phyloP scores from a whole-genome alignment of 129 eudicot genomes.

The Tanacetum coccineum region DNA sequence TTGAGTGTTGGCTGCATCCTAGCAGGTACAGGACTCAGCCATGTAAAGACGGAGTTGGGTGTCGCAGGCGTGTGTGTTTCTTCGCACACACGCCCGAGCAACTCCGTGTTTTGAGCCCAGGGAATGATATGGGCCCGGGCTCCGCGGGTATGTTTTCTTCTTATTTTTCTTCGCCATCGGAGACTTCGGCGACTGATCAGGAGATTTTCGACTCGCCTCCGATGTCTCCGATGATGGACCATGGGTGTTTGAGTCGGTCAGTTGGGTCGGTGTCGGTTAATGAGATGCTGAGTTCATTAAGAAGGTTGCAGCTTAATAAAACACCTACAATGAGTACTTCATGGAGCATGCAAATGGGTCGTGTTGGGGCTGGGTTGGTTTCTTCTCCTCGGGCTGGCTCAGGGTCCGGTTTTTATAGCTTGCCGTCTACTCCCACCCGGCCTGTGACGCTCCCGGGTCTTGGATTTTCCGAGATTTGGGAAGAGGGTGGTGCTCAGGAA shows the following conservation, averaged over 20 bases:
- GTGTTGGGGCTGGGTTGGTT: conserved; percentile 29
- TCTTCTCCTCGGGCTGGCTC: conserved; percentile 42
- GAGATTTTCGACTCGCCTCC: conserved; percentile 59
- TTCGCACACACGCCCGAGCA: conserved; percentile 93
- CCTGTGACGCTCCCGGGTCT: conserved; percentile 36
- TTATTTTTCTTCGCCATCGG: conserved; percentile 39
- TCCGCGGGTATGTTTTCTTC: conserved; percentile 23
- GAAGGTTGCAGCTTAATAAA: conserved; percentile 72
- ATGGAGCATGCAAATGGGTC: conserved; percentile 49
- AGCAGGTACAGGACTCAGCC: conserved; percentile 76
- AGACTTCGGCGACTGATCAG: conserved; percentile 30
- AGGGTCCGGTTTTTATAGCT: conserved; percentile 56
- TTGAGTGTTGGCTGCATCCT: conserved; percentile 93
- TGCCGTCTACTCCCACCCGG: conserved; percentile 70
- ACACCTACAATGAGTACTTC: conserved; percentile 36
- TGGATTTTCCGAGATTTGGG: conserved; percentile 49
- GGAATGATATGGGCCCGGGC: conserved; percentile 44
- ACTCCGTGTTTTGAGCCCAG: conserved; percentile 57
- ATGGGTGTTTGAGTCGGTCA: conserved; percentile 39
- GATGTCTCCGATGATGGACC: conserved; percentile 56
- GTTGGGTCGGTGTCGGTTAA: conserved; percentile 45
- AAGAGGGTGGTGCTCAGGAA: conserved; percentile 40
- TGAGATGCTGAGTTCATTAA: conserved; percentile 56
- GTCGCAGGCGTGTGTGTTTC: conserved; percentile 69
- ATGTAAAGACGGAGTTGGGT: conserved; percentile 67